Conservation (phyloP, 768 basidiomycete species). For the Suillus brevipes region DNA sequence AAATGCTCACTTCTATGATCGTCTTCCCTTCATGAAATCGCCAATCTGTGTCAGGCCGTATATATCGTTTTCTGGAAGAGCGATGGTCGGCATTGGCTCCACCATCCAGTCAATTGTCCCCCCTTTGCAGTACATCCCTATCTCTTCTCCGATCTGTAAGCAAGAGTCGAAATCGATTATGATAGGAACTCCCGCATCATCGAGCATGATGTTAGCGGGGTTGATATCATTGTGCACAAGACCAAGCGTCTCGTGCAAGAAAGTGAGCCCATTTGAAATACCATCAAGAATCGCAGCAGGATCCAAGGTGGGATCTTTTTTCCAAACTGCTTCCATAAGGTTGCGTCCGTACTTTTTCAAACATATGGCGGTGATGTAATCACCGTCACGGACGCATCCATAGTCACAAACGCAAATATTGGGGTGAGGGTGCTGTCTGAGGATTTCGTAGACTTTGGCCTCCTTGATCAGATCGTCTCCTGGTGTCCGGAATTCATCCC, state of each 20-base stretch:
- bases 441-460: constrained; percentile 7
- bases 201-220: constrained; percentile 28
- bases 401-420: constrained; percentile 18
- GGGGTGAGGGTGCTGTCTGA: neutral
- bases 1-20: too few species aligned
- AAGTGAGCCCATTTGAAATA: constrained; percentile 13
- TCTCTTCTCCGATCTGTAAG: constrained; percentile 1
- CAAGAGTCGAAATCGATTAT: constrained; percentile 18
- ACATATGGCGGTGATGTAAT: constrained; percentile 18
- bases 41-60: too few species aligned
- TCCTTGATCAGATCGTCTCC: neutral
- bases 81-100: neutral
- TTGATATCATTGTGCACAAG: constrained; percentile 30
- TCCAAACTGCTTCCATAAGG: neutral
- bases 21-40: too few species aligned
- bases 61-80: too few species aligned
- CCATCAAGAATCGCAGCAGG: neutral
- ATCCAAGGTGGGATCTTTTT: neutral
- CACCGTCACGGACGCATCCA: constrained; percentile 10
- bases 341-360: too few species aligned
- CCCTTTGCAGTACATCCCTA: neutral
- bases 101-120: neutral
- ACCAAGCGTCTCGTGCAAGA: constrained; percentile 24
- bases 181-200: constrained; percentile 18
- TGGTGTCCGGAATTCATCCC: too few species aligned